These are phyloP conservation scores for Trametes maxima DNA, from an alignment of 768 basidiomycete genomes.

Conservation along the genomic window DNA sequence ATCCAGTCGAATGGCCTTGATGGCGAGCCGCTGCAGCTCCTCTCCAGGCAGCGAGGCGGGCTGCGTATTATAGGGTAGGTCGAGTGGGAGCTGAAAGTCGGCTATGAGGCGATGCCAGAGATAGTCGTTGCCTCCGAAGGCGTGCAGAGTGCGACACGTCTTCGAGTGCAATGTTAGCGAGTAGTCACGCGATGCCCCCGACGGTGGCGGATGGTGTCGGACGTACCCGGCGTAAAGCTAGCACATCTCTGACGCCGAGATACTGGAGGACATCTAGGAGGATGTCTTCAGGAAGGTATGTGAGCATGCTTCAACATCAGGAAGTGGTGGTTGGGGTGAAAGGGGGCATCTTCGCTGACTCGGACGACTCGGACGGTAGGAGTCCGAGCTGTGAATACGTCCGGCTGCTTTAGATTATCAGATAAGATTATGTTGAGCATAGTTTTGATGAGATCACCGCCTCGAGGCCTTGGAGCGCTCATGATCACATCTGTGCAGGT, in stretches of 20 bases:
- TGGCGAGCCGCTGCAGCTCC: conserved; percentile 44
- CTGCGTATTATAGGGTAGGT: conserved; percentile 41
- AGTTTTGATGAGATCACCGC: neutral
- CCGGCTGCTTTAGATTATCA: conserved; percentile 15
- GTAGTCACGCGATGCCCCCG: conserved; percentile 2
- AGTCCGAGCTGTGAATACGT: neutral
- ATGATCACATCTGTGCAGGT: neutral
- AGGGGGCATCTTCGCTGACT: conserved; percentile 9
- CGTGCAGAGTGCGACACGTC: conserved; percentile 63
- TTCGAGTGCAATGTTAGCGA: conserved; percentile 35
- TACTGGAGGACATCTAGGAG: conserved; percentile 40
- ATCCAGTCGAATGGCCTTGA: conserved; percentile 51
- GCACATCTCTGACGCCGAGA: conserved; percentile 44
- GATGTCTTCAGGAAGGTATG: conserved; percentile 48
- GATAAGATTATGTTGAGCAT: conserved; percentile 16
- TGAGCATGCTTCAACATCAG: conserved; percentile 27
- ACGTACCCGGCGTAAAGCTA: conserved; percentile 37
- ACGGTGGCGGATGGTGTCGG: neutral
- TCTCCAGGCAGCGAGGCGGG: conserved; percentile 40
- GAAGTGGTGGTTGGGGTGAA: conserved; percentile 6
- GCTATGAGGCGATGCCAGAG: conserved; percentile 51
- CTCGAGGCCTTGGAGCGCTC: neutral
- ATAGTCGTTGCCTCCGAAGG: conserved; percentile 52
- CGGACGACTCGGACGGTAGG: conserved; percentile 6
- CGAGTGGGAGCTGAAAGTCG: conserved; percentile 40